Evolutionary conservation across 352 stramenopile genomes (phyloP), one percentile per base, ranked within the genome.

Genomic region (Thalassiosira exigua): DNA sequence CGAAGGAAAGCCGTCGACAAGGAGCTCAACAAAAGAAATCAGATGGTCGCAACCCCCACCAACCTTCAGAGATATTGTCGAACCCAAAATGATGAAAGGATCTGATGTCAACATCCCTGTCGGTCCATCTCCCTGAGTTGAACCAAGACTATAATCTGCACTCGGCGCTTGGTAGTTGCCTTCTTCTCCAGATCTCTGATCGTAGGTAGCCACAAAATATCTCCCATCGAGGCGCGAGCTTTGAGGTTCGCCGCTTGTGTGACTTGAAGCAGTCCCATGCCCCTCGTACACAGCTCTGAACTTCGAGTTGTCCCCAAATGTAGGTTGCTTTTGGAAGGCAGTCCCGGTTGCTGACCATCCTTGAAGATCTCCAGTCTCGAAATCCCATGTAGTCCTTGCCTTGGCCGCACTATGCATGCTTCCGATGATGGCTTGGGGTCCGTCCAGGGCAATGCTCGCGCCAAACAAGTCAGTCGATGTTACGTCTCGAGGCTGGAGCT

Each of bases 191-290:
- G 89, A 85, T 36, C 95, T 95, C 17, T 93, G 86, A 71, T 99
- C 96, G 58, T 94, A 98, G 7, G 96, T 98, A 0, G 95, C 96
- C 44, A 99, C 85, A 90, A 95, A 98, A 73, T 98, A 99, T 26
- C 95, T 87, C 0, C 95, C 96, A 81, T 95, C 83, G 26, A 96
- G 85, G 3, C 90, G 62, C 0, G 62, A 66, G 32, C 57, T 81
- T 54, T 90, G 57, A 24, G 75, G 26, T 79, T 89, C 19, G 76
- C 90, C 80, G 90, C 75, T 21, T 19, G 64, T 58, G n/a, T 75
- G 56, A 83, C 90, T 46, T 33, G 67, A 26, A 71, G 68, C 17
- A 78, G 60, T 75, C 0, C 76, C 82, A 44, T 83, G 70, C 17
- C 69, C 57, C 17, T 77, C 76, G 64, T 97, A 98, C 1, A 71